Base-by-base conservation (phyloP, 331 rosid genomes). In the Quercus tomentella region DNA sequence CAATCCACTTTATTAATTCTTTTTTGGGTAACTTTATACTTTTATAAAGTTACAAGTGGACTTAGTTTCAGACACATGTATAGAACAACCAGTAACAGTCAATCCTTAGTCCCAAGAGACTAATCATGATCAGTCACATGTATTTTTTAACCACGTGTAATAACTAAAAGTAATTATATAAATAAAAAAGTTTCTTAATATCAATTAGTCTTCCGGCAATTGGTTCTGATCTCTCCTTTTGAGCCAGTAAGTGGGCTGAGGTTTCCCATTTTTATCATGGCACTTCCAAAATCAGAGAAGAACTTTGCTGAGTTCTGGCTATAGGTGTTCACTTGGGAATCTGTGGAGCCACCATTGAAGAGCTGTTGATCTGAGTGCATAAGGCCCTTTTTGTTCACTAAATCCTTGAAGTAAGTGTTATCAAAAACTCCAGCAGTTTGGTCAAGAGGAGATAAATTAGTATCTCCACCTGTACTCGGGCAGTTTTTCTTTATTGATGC, bases 331-430 rank as follows among this genome's bases (percentile, higher is more conserved):
- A 85, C 89, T 68, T 58, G 82, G 3, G 71, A n/a, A 5, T 60
- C 72, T n/a, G 82, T 79, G 58, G 28, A 10, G 2, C 75, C 81
- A n/a, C 77, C 77, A 33, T 65, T 20, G 43, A 66, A 79, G 49
- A 85, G 82, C 57, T 82, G 84, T 54, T 85, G 89, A 69, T 85
- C 89, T 0, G 89, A 82, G 80, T 85, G 89, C 33, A 85, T 7
- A 2, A 85, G 56, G 55, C 89, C 89, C 80, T 67, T 79, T 17
- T 1, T 2, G 0, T 30, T 2, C 45, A 82, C 7, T 72, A 85
- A 45, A 72, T 85, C 82, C 2, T 2, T 4, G 56, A 66, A 85
- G 61, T 6, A 85, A 4, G 49, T 49, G 28, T 85, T 82, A 43
- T 82, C 89, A 30, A 85, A 82, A 2, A 0, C 4, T 4, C 4